These are phyloP conservation scores for Adansonia rubrostipa DNA, from an alignment of 441 rosid genomes.

Conservation along the genomic window DNA sequence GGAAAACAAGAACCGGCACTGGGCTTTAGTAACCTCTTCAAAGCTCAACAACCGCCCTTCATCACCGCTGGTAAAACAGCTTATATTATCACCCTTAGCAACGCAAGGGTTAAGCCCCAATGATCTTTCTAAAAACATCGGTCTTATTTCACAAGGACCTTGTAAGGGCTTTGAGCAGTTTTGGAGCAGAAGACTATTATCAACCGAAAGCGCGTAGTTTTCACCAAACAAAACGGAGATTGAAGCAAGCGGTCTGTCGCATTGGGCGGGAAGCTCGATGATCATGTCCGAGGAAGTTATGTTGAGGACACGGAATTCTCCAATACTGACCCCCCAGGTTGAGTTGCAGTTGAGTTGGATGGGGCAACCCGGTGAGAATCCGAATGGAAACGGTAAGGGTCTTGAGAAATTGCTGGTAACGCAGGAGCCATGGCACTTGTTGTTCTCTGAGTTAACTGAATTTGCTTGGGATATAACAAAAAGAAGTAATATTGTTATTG, in stretches of 20 bases:
- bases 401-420: constrained; percentile 30
- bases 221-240: constrained; percentile 38
- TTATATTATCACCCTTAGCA: constrained; percentile 34
- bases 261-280: constrained; percentile 46
- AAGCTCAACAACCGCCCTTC: constrained; percentile 37
- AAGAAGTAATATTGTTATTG: constrained; percentile 11
- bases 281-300: constrained; percentile 49
- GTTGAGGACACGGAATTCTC: constrained; percentile 49
- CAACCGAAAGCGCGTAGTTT: constrained; percentile 42
- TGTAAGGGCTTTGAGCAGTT: constrained; percentile 32
- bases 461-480: constrained; percentile 16
- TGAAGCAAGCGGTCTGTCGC: constrained; percentile 50
- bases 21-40: constrained; percentile 19
- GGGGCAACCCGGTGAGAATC: constrained; percentile 51
- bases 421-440: constrained; percentile 39
- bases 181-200: constrained; percentile 57
- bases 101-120: constrained; percentile 33
- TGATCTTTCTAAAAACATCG: constrained; percentile 24
- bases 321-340: constrained; percentile 35
- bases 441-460: constrained; percentile 25
- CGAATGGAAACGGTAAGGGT: constrained; percentile 62
- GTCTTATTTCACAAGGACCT: constrained; percentile 38
- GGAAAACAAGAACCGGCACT: constrained; percentile 55
- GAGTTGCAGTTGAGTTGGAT: constrained; percentile 50
- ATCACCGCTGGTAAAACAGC: constrained; percentile 36